Percentiles rank a stretch among this genome's conserved stretches.
phyloP scores from a whole-genome alignment of 2,329 filamentous ascomycete species.

The Colletotrichum tabaci region DNA sequence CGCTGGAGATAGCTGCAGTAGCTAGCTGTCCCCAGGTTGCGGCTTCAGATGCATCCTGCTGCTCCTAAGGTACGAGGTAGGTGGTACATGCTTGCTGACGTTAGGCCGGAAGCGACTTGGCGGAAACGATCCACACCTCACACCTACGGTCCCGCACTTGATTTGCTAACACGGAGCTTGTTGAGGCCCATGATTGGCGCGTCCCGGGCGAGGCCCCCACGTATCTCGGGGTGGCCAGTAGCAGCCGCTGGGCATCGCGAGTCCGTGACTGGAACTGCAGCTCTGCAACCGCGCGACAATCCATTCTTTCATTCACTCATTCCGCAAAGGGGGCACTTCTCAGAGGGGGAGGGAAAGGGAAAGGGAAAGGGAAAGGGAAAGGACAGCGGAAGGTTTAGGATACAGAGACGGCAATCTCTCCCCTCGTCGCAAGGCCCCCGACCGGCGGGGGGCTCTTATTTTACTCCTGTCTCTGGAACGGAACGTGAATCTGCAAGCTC shows the following conservation, averaged over 20 bases:
- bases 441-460: not conserved
- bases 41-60: not conserved
- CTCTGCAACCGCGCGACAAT: slow-evolving; percentile 42
- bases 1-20: slow-evolving; percentile 6
- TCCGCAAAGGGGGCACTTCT: not conserved
- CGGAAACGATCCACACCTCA: not conserved
- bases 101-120: slow-evolving; percentile 36
- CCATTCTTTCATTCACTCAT: not conserved
- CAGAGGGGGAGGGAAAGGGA: slow-evolving; percentile 2
- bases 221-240: slow-evolving; percentile 29
- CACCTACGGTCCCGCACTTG: slow-evolving; percentile 21
- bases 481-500: too few relatives aligned
- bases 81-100: slow-evolving; percentile 25
- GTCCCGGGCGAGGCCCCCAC: slow-evolving; percentile 15
- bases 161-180: slow-evolving; percentile 27
- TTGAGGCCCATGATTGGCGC: slow-evolving; percentile 15
- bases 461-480: not conserved
- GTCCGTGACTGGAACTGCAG: slow-evolving; percentile 37
- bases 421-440: not conserved
- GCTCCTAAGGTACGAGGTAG: not conserved
- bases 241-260: slow-evolving; percentile 32
- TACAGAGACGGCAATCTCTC: slow-evolving; percentile 10
- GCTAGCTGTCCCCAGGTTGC: not conserved
- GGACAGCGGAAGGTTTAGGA: not conserved
- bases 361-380: not conserved